These are phyloP conservation scores for Cordyceps tenuipes DNA, from an alignment of 2,329 filamentous ascomycete species.

Conservation along the genomic window DNA sequence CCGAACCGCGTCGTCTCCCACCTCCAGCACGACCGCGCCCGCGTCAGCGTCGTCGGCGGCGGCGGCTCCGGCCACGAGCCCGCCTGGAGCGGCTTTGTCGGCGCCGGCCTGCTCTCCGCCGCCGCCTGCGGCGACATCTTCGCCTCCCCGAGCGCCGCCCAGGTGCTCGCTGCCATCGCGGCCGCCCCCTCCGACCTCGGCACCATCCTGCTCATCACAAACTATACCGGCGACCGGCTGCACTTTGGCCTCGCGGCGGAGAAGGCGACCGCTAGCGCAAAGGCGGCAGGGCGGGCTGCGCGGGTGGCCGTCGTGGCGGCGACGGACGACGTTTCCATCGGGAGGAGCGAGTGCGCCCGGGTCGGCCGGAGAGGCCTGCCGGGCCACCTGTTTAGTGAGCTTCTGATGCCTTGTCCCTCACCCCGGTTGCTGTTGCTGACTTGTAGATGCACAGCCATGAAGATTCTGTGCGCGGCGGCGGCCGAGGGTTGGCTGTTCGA, in stretches of 20 bases:
- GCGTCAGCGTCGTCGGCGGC: conserved; percentile 43
- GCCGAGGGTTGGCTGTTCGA: conserved; percentile 39
- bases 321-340: neutral
- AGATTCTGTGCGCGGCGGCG: conserved; percentile 45
- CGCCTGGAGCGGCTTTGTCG: conserved; percentile 58
- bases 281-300: conserved; percentile 48
- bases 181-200: conserved; percentile 44
- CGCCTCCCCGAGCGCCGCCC: conserved; percentile 54
- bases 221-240: conserved; percentile 56
- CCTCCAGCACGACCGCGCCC: conserved; percentile 32
- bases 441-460: conserved; percentile 34
- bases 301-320: conserved; percentile 51
- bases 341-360: conserved; percentile 42
- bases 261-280: conserved; percentile 46
- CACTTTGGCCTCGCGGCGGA: conserved; percentile 54
- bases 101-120: conserved; percentile 49
- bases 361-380: conserved; percentile 55
- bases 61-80: conserved; percentile 53
- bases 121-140: conserved; percentile 56
- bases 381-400: conserved; percentile 46
- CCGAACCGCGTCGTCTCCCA: conserved; percentile 45
- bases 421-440: too few species aligned
- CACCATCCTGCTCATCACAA: conserved; percentile 53
- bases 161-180: conserved; percentile 51
- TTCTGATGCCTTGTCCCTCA: too few species aligned